Base-by-base conservation (phyloP, 176 grass and related monocot genomes). In the Raddia guianensis region DNA sequence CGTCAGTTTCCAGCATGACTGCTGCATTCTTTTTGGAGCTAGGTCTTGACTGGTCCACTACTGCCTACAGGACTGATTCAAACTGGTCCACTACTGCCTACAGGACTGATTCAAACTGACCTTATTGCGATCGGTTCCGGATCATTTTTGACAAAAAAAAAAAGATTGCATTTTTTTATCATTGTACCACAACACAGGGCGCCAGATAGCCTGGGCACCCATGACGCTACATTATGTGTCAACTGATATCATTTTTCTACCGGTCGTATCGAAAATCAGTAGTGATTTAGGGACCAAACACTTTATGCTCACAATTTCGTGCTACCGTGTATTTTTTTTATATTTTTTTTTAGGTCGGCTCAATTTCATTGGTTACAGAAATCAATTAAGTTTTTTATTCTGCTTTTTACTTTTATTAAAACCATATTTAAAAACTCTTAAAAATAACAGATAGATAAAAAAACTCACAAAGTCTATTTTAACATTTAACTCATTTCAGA, bases 211-310 rank as follows among this genome's bases (percentile, higher is more conserved):
- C 10, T 44, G 40, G 19, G 73, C 0, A 43, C 51, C 21, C 27
- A 49, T 80, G 63, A 59, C 74, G 52, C 14, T 61, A 35, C 44
- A 13, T 42, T 68, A 68, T 68, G 64, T 68, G 10, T 70, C 65
- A 58, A 19, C 34, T 46, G 49, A 42, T 57, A 74, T 74, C 52
- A 37, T 48, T 64, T 65, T 78, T 49, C 21, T 78, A 65, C 27
- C 8, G 35, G 55, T 6, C n/a, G 61, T 78, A 78, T 65, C 46
- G 15, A 64, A 40, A 64, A 40, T 37, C 46, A 42, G 14, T 9
- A n/a, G 6, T 66, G 49, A 62, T 46, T 19, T 64, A 27, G 27
- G 27, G 27, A 27, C 27, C 27, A 27, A 27, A 27, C 27, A 27
- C 27, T 27, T 27, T 27, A 27, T 27, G 27, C 27, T 27, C 27